Conservation (phyloP, 2,329 filamentous ascomycete genomes). For the Xylariaceae sp. region DNA sequence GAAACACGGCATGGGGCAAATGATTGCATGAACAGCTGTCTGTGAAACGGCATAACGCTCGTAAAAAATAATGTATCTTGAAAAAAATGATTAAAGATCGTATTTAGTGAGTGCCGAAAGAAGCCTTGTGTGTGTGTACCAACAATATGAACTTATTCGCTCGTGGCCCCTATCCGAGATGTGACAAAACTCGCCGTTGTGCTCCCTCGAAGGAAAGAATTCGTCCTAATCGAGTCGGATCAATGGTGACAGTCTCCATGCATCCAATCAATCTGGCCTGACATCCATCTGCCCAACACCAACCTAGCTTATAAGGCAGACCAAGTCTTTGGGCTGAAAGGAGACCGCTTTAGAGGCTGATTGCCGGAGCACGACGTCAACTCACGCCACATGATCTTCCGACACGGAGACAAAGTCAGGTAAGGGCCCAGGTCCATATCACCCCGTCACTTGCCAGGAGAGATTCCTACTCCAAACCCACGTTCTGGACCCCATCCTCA, state of each 20-base stretch:
- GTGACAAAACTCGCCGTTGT: constrained; percentile 11
- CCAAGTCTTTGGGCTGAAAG: constrained; percentile 1
- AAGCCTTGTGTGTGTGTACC: not conserved
- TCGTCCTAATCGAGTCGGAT: not conserved
- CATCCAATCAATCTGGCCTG: not conserved
- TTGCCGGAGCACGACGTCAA: constrained; percentile 7
- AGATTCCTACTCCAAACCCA: not conserved
- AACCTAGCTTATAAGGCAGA: not conserved
- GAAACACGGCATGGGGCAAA: not conserved
- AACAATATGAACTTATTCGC: constrained; percentile 1
- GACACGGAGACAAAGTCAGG: not conserved
- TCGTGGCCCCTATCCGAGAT: not conserved
- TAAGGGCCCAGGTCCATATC: no score
- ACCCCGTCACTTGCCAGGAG: not conserved
- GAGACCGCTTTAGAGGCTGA: not conserved
- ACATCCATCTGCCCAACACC: constrained; percentile 4
- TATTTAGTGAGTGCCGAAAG: not conserved
- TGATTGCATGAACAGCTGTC: constrained; percentile 22
- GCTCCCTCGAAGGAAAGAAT: not conserved
- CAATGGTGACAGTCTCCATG: not conserved
- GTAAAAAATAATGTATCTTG: not conserved
- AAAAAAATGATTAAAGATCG: not conserved
- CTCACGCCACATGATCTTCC: not conserved
- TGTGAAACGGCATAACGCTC: constrained; percentile 15
- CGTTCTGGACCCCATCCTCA: constrained; percentile 1